Percentiles rank a stretch among this genome's conserved stretches.
phyloP scores from a whole-genome alignment of 2,329 filamentous ascomycete species.

The Scedosporium boydii region DNA sequence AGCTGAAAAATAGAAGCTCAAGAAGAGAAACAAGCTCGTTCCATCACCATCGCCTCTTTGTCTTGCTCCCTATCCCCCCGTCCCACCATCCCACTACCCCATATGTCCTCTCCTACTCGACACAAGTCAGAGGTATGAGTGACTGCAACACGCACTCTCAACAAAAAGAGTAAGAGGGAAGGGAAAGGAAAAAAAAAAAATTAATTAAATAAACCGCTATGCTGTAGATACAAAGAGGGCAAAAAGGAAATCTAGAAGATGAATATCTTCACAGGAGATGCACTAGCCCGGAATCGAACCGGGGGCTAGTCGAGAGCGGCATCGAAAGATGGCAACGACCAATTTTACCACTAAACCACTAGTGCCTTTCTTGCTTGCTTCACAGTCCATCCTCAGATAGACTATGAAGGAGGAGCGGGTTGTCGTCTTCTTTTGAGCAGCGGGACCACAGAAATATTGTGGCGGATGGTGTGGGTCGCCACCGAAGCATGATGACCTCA shows the following conservation, averaged over 20 bases:
- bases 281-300: background rate
- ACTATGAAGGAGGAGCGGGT: background rate
- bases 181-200: background rate
- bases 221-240: background rate
- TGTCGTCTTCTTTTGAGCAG: too few species aligned
- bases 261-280: background rate
- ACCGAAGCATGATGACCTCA: too few species aligned
- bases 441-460: too few species aligned
- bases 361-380: background rate
- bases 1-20: too few species aligned
- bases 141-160: background rate
- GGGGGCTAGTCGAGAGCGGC: background rate
- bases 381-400: background rate
- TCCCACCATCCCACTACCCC: too few species aligned
- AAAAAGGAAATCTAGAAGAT: background rate
- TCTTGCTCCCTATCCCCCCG: too few species aligned
- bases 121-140: too few species aligned
- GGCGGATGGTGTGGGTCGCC: too few species aligned
- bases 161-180: background rate
- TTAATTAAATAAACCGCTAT: background rate
- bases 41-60: too few species aligned
- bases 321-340: background rate
- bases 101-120: background rate
- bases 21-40: too few species aligned
- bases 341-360: constrained; percentile 2